Conservation (phyloP, 139 green algal genomes). For the Micractinium sp. region DNA sequence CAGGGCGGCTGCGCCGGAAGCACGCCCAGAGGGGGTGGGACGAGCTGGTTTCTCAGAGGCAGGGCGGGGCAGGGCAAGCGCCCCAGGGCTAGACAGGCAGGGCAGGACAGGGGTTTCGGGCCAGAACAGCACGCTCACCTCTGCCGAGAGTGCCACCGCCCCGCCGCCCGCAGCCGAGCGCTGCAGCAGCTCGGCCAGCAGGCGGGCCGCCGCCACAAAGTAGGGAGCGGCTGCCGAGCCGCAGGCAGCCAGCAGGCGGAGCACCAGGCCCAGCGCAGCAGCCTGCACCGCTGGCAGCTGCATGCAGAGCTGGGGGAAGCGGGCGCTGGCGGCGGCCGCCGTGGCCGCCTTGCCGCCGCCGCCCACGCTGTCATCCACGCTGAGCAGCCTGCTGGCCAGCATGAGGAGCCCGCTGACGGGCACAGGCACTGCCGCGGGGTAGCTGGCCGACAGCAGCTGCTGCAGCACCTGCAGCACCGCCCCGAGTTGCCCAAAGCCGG, state of each 20-base stretch:
- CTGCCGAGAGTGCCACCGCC: background rate
- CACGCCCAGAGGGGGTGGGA: too few species aligned
- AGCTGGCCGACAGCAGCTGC: conserved; percentile 40
- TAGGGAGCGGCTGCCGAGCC: conserved; percentile 48
- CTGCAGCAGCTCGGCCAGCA: conserved; percentile 50
- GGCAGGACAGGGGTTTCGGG: too few species aligned
- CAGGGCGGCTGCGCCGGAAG: too few species aligned
- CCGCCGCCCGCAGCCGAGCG: conserved; percentile 23
- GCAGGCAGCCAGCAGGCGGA: conserved; percentile 37
- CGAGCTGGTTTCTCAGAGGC: background rate
- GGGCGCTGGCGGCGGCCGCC: conserved; percentile 35
- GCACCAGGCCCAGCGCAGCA: conserved; percentile 45
- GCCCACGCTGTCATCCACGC: conserved; percentile 40
- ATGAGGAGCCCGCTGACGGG: conserved; percentile 46
- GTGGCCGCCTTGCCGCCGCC: conserved; percentile 32
- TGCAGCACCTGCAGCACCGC: conserved; percentile 41
- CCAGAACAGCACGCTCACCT: background rate
- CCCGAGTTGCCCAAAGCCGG: conserved; percentile 32
- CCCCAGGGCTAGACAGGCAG: background rate
- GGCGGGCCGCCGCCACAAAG: conserved; percentile 33
- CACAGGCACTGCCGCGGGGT: conserved; percentile 44
- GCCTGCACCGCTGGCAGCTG: conserved; percentile 42
- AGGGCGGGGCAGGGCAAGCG: background rate
- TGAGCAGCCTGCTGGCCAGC: conserved; percentile 49
- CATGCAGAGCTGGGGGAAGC: conserved; percentile 49